phyloP scores from a whole-genome alignment of 163 green algal genomes.

The Scenedesmus sp. region DNA sequence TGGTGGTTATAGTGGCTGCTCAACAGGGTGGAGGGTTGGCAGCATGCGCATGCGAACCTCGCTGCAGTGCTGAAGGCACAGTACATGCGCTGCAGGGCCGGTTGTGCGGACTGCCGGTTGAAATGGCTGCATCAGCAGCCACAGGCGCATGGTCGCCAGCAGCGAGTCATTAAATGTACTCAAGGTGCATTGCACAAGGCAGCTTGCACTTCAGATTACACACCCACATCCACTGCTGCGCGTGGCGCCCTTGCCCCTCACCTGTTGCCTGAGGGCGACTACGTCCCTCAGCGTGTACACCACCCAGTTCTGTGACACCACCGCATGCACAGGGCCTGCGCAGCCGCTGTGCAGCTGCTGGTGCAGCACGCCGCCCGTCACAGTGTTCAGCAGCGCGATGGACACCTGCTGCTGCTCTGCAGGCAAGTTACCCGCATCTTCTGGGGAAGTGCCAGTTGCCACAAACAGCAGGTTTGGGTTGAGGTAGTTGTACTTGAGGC shows the following conservation, averaged over 20 bases:
- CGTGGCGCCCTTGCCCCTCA: neutral
- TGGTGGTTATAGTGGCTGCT: neutral
- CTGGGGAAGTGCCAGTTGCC: conserved; percentile 62
- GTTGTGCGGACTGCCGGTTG: neutral
- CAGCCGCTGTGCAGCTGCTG: conserved; percentile 75
- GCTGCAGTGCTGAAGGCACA: neutral
- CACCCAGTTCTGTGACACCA: conserved; percentile 91
- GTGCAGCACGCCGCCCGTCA: conserved; percentile 88
- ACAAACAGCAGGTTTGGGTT: conserved; percentile 95
- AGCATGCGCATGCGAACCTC: neutral
- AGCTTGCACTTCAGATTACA: too few relatives aligned
- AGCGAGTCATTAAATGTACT: too few relatives aligned
- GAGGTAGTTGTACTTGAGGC: conserved; percentile 94
- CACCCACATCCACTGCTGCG: too few relatives aligned
- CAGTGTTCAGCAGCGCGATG: conserved; percentile 86
- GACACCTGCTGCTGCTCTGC: conserved; percentile 58
- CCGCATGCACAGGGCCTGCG: conserved; percentile 81
- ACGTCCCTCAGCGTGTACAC: conserved; percentile 89
- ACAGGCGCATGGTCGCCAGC: neutral
- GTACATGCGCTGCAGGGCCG: neutral
- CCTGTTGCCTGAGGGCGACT: conserved; percentile 48
- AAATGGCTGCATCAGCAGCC: neutral
- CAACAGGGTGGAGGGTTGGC: too few relatives aligned
- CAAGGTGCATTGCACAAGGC: too few relatives aligned
- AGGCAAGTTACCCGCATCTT: neutral